These are phyloP conservation scores for Silene vulgaris DNA, from an alignment of 179 eudicot genomes.

Conservation along the genomic window DNA sequence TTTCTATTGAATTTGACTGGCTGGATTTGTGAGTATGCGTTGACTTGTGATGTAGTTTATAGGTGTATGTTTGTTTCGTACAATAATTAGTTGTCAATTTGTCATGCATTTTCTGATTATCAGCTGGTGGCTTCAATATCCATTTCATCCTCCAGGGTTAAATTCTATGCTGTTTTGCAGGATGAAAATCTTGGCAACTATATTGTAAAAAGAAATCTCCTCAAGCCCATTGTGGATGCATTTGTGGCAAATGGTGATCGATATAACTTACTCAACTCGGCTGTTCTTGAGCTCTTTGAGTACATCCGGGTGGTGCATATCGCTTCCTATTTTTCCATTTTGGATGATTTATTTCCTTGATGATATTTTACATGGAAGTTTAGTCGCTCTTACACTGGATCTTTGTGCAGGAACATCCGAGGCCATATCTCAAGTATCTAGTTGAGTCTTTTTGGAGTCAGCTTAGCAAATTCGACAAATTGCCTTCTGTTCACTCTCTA, in stretches of 20 bases:
- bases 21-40: not conserved
- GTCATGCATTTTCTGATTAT: not conserved
- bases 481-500: slow-evolving; percentile 51
- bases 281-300: slow-evolving; percentile 83
- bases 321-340: slow-evolving; percentile 6
- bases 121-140: not conserved
- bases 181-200: slow-evolving; percentile 81
- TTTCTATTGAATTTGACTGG: not conserved
- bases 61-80: not conserved
- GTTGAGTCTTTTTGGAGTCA: slow-evolving; percentile 81
- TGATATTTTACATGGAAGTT: slow-evolving; percentile 2
- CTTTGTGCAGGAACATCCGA: slow-evolving; percentile 66
- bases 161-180: slow-evolving; percentile 40
- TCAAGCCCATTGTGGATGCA: slow-evolving; percentile 79
- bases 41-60: too few relatives aligned
- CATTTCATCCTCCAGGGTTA: not conserved
- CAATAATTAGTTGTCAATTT: not conserved
- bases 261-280: slow-evolving; percentile 80
- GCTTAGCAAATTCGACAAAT: slow-evolving; percentile 58
- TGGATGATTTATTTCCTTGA: not conserved
- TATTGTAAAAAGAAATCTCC: slow-evolving; percentile 66
- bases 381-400: slow-evolving; percentile 2
- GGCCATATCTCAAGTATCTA: slow-evolving; percentile 62
- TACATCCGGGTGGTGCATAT: slow-evolving; percentile 61
- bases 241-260: slow-evolving; percentile 82